These are phyloP conservation scores for Fistulinella cinereoalba DNA, from an alignment of 1,284 basidiomycete genomes.

Conservation along the genomic window DNA sequence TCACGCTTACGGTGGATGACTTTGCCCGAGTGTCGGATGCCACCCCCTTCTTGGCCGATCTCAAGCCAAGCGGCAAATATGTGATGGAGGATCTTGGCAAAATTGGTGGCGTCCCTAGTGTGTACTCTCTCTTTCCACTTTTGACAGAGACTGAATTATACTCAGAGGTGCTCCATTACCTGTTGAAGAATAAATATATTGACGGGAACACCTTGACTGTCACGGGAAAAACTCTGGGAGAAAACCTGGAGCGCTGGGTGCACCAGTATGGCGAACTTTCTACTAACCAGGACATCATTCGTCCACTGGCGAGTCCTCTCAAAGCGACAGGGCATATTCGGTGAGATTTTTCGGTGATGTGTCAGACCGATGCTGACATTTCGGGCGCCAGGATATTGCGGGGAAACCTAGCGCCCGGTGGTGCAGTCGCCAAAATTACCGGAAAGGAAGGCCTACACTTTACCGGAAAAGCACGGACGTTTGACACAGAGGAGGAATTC, in stretches of 20 bases:
- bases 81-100: constrained; percentile 96
- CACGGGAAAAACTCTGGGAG: constrained; percentile 89
- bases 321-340: constrained; percentile 92
- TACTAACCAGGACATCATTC: constrained; percentile 86
- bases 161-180: constrained; percentile 79
- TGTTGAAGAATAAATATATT: constrained; percentile 85
- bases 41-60: constrained; percentile 92
- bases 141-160: no score
- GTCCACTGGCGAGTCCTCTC: constrained; percentile 79
- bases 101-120: constrained; percentile 88
- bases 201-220: constrained; percentile 91
- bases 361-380: no score
- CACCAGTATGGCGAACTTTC: constrained; percentile 76
- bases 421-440: constrained; percentile 94
- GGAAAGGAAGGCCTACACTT: constrained; percentile 94
- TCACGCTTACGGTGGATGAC: constrained; percentile 89
- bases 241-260: constrained; percentile 82
- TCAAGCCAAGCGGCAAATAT: constrained; percentile 85
- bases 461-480: no score
- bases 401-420: constrained; percentile 87
- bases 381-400: no score
- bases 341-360: no score
- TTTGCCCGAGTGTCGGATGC: constrained; percentile 86
- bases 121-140: no score
- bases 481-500: no score